phyloP scores from a whole-genome alignment of 129 eudicot species.

The Artemisia annua region DNA sequence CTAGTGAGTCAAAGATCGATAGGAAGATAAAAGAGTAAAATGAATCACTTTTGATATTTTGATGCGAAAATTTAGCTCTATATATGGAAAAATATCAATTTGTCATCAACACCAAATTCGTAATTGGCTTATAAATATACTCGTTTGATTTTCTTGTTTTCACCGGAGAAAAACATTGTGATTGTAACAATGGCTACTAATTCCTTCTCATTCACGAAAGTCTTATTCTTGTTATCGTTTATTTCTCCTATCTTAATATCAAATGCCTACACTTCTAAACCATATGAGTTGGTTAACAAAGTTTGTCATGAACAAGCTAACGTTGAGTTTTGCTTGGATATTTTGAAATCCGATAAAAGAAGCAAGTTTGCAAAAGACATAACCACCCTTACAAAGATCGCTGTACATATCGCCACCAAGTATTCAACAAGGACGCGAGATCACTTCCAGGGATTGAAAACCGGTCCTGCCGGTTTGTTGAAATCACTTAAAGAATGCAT shows the following conservation, averaged over 20 bases:
- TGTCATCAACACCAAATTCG: neutral
- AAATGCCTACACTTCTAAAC: neutral
- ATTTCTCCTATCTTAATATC: neutral
- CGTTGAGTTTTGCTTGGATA: conserved; percentile 2
- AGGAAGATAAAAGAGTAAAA: no score
- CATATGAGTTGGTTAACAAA: conserved; percentile 14
- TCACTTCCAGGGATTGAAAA: conserved; percentile 6
- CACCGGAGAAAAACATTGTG: neutral
- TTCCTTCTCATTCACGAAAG: conserved; percentile 5
- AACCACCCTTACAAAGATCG: conserved; percentile 12
- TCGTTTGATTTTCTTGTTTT: neutral
- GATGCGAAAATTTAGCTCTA: neutral
- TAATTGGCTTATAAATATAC: neutral
- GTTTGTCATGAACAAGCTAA: conserved; percentile 19
- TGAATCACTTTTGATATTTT: no score
- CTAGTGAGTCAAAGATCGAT: no score
- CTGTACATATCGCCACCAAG: conserved; percentile 5
- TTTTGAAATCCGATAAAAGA: conserved; percentile 19
- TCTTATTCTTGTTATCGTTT: neutral
- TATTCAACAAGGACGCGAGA: conserved; percentile 13
- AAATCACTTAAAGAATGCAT: conserved; percentile 18
- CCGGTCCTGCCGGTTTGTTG: conserved; percentile 13
- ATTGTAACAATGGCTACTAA: neutral
- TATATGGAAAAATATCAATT: neutral
- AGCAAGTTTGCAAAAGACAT: conserved; percentile 19